Evolutionary conservation across 192 early-diverging fungal species (phyloP).

Genomic region (Haplosporangium gracile): DNA sequence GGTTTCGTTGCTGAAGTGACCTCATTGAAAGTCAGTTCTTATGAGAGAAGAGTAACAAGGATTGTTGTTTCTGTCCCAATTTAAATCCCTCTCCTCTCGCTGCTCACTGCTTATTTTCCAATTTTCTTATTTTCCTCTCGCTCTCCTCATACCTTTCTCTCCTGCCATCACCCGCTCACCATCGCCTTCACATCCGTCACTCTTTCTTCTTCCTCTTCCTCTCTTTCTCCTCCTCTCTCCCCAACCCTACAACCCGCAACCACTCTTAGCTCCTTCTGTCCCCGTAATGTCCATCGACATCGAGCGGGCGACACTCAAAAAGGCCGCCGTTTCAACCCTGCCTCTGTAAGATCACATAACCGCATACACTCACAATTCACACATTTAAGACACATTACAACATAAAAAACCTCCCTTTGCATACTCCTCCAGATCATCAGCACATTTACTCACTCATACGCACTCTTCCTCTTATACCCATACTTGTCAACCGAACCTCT

Average conservation of each 20-base stretch:
- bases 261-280: too few relatives aligned
- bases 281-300: conserved; percentile 33
- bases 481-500: background rate
- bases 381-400: background rate
- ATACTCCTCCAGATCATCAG: conserved; percentile 1
- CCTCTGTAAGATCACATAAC: conserved; percentile 31
- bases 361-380: background rate
- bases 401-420: background rate
- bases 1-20: too few relatives aligned
- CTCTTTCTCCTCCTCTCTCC: background rate
- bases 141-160: background rate
- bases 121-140: background rate
- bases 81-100: background rate
- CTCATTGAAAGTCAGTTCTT: too few relatives aligned
- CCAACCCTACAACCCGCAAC: background rate
- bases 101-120: background rate
- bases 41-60: too few relatives aligned
- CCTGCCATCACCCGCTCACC: background rate
- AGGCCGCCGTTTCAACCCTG: conserved; percentile 38
- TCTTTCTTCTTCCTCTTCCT: background rate
- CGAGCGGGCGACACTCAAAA: conserved; percentile 49
- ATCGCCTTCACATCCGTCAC: background rate
- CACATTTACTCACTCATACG: background rate
- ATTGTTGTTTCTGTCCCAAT: too few relatives aligned
- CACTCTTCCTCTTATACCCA: background rate